Base-by-base conservation (phyloP, 2,329 filamentous ascomycete species). In the Hymenoscyphus fructigenus region DNA sequence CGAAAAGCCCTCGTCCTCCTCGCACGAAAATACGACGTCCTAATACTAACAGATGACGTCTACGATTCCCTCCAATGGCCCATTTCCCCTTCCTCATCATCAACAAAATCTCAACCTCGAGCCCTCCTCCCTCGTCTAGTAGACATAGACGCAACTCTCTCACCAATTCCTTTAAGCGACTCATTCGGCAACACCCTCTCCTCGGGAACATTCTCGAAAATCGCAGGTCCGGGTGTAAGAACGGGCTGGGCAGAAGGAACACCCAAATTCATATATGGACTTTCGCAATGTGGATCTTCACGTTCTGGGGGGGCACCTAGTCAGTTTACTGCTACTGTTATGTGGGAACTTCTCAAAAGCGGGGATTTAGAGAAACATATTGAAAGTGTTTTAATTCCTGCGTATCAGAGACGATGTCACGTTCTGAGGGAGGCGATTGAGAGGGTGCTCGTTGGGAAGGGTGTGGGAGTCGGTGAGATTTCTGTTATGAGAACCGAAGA, bases 41-140 rank as follows among this genome's bases (percentile, higher is more conserved):
- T 98, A n/a, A 78, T 97, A 63, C 83, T 97, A 32, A 86, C 86
- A 59, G 94, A 98, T 78, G 95, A 99, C 76, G 93, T 98, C 10
- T 99, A 99, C 75, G 94, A 98, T 76, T 90, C 94, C 69, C 82
- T 98, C 5, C 91, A 93, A 75, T 97, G 93, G 92, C 84, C 86
- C 4, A 69, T 2, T 72, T 79, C 50, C 57, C 78, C 56, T 44
- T 66, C 20, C n/a, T n/a, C n/a, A n/a, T n/a, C n/a, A n/a, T n/a
- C n/a, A n/a, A n/a, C n/a, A n/a, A n/a, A n/a, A n/a, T n/a, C n/a
- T n/a, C n/a, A n/a, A n/a, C n/a, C 60, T 2, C 67, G 66, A 32
- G 70, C 69, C 20, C n/a, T 73, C 26, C 60, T 93, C 9, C 92
- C 92, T 2, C 86, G 92, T 0, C 80, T 97, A 0, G 87, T 91